Base-by-base conservation (phyloP, 768 basidiomycete species). In the Psilocybe cubensis region DNA sequence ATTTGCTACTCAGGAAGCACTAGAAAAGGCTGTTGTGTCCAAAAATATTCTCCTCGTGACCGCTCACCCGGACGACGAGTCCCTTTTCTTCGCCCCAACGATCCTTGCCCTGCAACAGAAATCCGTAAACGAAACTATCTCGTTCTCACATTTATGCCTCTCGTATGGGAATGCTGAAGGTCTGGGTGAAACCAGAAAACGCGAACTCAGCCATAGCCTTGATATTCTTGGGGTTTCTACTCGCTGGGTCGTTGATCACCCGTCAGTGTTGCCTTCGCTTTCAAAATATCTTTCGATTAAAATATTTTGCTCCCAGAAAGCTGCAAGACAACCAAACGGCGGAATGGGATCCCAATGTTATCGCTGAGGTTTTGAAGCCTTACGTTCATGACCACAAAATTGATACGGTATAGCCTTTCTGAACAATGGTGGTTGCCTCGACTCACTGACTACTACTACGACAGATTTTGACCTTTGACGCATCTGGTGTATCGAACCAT, bases 1-100 rank as follows among this genome's bases (percentile, higher is more conserved):
- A 14, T 70, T 65, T 25, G 64, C 61, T 14, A 56, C 68, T 62
- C 63, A 61, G 46, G 62, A 60, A 42, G 49, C 52, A 52, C 41
- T 47, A 44, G 50, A 65, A 35, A 28, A 33, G 18, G 54, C 51
- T 28, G 47, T 58, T 29, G 29, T 63, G 46, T 69, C 69, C 27
- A 67, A 68, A 43, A 71, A 71, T 33, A 68, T 91, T 29, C 76
- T 94, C 33, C 70, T 97, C 3, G 71, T 98, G 43, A 96, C 95
- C 0, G 94, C 95, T 24, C 95, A 98, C 68, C 95, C 95, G 2
- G 95, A 97, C 68, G 95, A 98, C 69, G 95, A 97, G 74, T 87
- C 86, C 69, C 83, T 96, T 81, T 98, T 98, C 79, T 98, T 98
- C 70, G 86, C 87, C 3, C 95, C 95, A 0, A 94, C 92, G 0